Percentiles rank a stretch among this genome's conserved stretches.
phyloP scores from a whole-genome alignment of 2,329 filamentous ascomycete species.

The Ophiosphaerella herpotricha region DNA sequence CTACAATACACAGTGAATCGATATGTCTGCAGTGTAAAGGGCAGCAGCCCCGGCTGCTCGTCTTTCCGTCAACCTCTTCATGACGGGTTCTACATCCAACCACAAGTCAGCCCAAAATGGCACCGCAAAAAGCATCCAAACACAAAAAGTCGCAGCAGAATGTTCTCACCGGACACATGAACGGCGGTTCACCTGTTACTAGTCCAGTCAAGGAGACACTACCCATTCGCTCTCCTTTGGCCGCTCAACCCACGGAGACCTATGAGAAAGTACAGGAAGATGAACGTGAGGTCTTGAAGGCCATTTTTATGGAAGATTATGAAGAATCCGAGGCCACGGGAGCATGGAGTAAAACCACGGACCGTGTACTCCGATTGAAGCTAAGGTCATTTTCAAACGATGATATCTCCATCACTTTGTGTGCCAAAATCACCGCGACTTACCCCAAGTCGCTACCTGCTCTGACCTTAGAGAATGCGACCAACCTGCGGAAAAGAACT shows the following conservation, averaged over 20 bases:
- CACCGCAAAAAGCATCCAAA: slow-evolving; percentile 52
- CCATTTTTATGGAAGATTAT: slow-evolving; percentile 91
- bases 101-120: slow-evolving; percentile 50
- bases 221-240: slow-evolving; percentile 37
- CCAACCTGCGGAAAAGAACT: slow-evolving; percentile 70
- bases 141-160: slow-evolving; percentile 43
- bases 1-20: slow-evolving; percentile 15
- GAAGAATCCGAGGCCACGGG: slow-evolving; percentile 70
- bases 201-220: slow-evolving; percentile 36
- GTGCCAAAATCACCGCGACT: slow-evolving; percentile 82
- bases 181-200: slow-evolving; percentile 20
- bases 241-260: slow-evolving; percentile 54
- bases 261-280: slow-evolving; percentile 87
- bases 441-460: slow-evolving; percentile 85
- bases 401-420: slow-evolving; percentile 72
- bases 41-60: slow-evolving; percentile 55
- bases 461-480: slow-evolving; percentile 68
- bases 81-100: slow-evolving; percentile 40
- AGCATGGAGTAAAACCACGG: slow-evolving; percentile 86
- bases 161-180: slow-evolving; percentile 38
- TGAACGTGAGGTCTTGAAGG: slow-evolving; percentile 81
- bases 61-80: slow-evolving; percentile 41
- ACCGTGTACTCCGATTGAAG: slow-evolving; percentile 80
- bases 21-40: slow-evolving; percentile 49
- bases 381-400: slow-evolving; percentile 75